These are phyloP conservation scores for Rozella allomycis DNA, from an alignment of 371 early-diverging fungal species.

Conservation along the genomic window DNA sequence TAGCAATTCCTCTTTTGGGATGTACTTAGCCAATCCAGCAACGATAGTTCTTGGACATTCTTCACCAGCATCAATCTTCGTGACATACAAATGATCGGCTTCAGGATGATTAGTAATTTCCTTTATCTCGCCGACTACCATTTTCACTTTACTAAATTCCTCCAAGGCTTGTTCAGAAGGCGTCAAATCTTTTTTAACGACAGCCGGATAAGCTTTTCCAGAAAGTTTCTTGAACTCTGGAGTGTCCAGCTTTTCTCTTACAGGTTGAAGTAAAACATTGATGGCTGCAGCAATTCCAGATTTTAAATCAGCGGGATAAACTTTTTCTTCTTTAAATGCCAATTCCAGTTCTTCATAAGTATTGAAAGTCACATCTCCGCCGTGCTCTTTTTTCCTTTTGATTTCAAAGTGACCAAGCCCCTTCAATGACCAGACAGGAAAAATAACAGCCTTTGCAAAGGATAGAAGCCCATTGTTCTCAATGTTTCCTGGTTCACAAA, in stretches of 20 bases:
- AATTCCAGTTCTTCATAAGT: conserved; percentile 51
- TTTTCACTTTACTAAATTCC: conserved; percentile 12
- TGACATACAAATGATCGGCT: conserved; percentile 14
- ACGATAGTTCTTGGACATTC: conserved; percentile 8
- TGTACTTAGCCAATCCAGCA: conserved; percentile 11
- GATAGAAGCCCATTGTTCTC: conserved; percentile 80
- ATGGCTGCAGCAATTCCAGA: conserved; percentile 59
- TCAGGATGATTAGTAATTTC: conserved; percentile 10
- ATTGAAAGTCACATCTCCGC: conserved; percentile 54
- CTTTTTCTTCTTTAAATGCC: conserved; percentile 59
- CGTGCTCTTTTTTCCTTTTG: conserved; percentile 61
- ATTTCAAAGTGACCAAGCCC: conserved; percentile 39
- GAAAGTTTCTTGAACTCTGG: conserved; percentile 33
- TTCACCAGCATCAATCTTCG: conserved; percentile 7
- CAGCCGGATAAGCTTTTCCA: conserved; percentile 26
- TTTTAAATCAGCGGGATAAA: conserved; percentile 97
- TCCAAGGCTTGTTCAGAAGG: background rate
- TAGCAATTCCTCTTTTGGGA: conserved; percentile 8
- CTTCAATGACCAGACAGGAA: conserved; percentile 35
- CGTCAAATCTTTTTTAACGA: conserved; percentile 2
- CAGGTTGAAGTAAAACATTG: conserved; percentile 72
- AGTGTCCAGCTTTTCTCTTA: conserved; percentile 48
- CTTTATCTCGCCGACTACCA: conserved; percentile 12
- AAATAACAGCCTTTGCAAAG: conserved; percentile 72
- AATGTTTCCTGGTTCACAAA: conserved; percentile 94